phyloP scores from a whole-genome alignment of 257 asterid genomes.

The Solanum appendiculatum region DNA sequence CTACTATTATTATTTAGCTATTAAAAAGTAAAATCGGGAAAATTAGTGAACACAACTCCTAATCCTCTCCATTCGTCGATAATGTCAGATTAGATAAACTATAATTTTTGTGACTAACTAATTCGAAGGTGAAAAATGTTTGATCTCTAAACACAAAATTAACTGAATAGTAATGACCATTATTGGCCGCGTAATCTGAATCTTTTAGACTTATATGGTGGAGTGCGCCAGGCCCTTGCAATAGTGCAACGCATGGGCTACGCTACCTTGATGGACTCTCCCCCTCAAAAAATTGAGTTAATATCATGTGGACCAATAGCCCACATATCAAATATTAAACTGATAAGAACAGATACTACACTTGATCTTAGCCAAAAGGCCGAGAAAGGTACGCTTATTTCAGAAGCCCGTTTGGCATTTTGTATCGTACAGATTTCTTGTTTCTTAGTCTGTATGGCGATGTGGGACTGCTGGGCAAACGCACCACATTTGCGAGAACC shows the following conservation, averaged over 20 bases:
- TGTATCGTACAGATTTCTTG: neutral
- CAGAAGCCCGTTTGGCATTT: neutral
- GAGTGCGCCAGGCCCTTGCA: neutral
- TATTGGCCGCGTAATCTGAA: neutral
- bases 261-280: neutral
- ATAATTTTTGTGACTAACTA: no score
- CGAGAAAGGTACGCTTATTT: slow-evolving; percentile 59
- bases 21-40: no score
- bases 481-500: neutral
- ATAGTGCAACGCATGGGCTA: neutral
- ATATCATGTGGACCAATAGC: neutral
- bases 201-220: neutral
- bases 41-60: no score
- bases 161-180: fast-evolving
- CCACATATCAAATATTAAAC: slow-evolving; percentile 29
- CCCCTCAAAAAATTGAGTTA: slow-evolving; percentile 6
- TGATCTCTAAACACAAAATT: no score
- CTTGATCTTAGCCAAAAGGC: slow-evolving; percentile 73
- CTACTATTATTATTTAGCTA: no score
- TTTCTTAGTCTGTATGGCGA: neutral
- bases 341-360: slow-evolving; percentile 50
- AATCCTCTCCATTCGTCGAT: no score
- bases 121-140: no score
- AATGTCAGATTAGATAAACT: no score
- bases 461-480: neutral